Conservation (phyloP, 768 basidiomycete species). For the Boletus sp. region DNA sequence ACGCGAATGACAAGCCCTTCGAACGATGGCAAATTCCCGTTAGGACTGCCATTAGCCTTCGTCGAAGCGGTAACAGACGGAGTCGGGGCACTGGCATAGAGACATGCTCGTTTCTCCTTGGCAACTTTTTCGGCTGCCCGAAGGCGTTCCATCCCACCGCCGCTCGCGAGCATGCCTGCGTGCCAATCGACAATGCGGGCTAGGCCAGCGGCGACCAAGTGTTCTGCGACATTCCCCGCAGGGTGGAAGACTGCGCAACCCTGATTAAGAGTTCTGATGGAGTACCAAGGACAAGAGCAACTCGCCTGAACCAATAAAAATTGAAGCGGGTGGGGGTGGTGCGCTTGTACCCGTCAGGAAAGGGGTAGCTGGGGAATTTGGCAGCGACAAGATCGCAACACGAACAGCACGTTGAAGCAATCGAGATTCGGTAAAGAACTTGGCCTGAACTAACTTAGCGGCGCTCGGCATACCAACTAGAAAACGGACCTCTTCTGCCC, state of each 20-base stretch:
- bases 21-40: conserved; percentile 52
- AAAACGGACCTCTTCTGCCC: conserved; percentile 78
- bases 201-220: conserved; percentile 77
- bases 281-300: conserved; percentile 4
- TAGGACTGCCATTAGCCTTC: conserved; percentile 46
- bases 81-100: conserved; percentile 60
- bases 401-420: conserved; percentile 77
- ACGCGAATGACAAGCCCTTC: conserved; percentile 82
- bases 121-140: conserved; percentile 79
- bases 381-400: conserved; percentile 76
- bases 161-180: conserved; percentile 84
- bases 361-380: conserved; percentile 73
- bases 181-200: conserved; percentile 97
- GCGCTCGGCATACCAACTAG: background rate
- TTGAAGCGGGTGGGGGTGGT: conserved; percentile 65
- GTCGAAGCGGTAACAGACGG: conserved; percentile 33
- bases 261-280: background rate
- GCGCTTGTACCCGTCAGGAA: conserved; percentile 61
- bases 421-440: conserved; percentile 89
- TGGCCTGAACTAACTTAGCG: conserved; percentile 54
- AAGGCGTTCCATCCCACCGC: conserved; percentile 84
- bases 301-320: conserved; percentile 86
- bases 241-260: conserved; percentile 69
- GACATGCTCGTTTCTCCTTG: conserved; percentile 66
- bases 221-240: conserved; percentile 91